Evolutionary conservation across 2,329 filamentous ascomycete genomes (phyloP).

Genomic region (Pestalotiopsis sp.): DNA sequence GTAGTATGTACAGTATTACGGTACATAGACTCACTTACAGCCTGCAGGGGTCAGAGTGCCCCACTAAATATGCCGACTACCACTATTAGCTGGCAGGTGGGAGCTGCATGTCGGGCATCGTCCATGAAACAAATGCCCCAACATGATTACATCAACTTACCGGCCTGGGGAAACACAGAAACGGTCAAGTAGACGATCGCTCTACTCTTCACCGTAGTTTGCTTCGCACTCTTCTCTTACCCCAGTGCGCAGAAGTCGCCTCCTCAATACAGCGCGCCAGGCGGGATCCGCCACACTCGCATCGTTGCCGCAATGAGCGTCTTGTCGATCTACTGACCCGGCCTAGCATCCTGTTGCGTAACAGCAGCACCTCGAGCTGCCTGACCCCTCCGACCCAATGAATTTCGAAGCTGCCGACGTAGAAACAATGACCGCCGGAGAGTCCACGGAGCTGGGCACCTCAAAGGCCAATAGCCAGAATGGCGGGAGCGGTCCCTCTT

Average conservation of each 20-base stretch:
- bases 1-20: too few relatives aligned
- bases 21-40: too few relatives aligned
- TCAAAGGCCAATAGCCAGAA: constrained; percentile 4
- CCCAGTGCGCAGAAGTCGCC: background rate
- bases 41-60: too few relatives aligned
- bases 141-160: background rate
- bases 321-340: background rate
- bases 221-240: background rate
- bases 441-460: background rate
- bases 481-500: background rate
- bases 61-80: background rate
- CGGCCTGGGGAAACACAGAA: background rate
- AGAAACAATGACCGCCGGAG: constrained; percentile 1
- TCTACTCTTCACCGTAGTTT: background rate
- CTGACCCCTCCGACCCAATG: background rate
- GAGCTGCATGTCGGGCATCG: background rate
- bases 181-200: background rate
- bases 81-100: background rate
- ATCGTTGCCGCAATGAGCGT: background rate
- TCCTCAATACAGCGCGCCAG: background rate
- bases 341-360: constrained; percentile 4
- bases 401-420: background rate
- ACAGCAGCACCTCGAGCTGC: background rate
- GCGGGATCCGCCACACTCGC: background rate
- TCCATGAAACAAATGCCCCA: background rate